phyloP scores from a whole-genome alignment of 139 green algal species.

The Closterium sp. region DNA sequence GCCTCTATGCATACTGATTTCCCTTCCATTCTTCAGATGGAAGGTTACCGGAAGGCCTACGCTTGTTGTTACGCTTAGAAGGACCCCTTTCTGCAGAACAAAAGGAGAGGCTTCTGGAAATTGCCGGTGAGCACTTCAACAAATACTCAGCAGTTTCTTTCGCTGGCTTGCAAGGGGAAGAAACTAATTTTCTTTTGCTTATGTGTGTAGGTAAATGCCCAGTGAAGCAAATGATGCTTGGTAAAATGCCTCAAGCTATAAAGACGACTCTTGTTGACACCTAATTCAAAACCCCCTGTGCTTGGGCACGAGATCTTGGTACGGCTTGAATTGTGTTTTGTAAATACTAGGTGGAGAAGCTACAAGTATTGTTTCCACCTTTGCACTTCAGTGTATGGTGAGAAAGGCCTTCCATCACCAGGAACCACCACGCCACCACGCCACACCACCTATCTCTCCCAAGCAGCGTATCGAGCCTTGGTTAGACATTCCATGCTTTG shows the following conservation, averaged over 20 bases:
- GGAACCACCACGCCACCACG: no score
- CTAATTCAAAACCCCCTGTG: no score
- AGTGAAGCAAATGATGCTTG: conserved; percentile 39
- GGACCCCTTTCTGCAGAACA: neutral
- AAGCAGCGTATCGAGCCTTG: no score
- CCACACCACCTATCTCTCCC: no score
- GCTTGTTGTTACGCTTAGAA: neutral
- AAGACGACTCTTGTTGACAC: neutral
- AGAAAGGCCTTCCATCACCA: no score
- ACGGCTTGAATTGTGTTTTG: no score
- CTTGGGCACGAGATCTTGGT: no score
- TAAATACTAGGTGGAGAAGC: neutral
- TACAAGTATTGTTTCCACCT: no score
- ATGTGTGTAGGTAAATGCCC: conserved; percentile 14
- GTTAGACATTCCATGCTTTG: no score
- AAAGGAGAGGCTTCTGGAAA: neutral
- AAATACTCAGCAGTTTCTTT: neutral
- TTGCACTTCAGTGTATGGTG: no score
- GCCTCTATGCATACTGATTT: neutral
- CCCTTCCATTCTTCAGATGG: neutral
- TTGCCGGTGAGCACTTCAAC: neutral
- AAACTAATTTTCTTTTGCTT: neutral
- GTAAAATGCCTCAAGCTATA: conserved; percentile 26
- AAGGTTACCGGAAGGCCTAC: neutral
- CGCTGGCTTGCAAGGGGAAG: neutral